Base-by-base conservation (phyloP, 2,329 filamentous ascomycete species). In the Thielaviopsis cerberus region DNA sequence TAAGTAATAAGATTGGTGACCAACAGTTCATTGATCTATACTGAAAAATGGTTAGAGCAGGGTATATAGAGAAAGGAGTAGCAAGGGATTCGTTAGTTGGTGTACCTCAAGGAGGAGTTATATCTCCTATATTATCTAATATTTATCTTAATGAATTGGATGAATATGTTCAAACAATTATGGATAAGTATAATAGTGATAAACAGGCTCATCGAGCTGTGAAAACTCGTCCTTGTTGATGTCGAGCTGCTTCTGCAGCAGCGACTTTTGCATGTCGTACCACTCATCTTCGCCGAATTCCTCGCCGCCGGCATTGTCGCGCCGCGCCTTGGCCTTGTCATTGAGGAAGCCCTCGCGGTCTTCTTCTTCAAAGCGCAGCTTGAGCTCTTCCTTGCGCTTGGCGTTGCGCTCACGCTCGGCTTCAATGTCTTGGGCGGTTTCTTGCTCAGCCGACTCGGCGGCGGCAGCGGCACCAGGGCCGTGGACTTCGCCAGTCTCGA, bases 251-350 rank as follows among this genome's bases (percentile, higher is more conserved):
- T 95, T 96, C 71, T 96, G 87, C 60, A 98, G 83, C 68, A 86
- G 79, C 30, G 92, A 88, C 73, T 98, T 98, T 68, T 98, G 92
- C 26, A 86, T 81, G 67, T 97, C 92, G 68, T 98, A 98, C 94
- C 94, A 98, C 58, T 98, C 88, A 67, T 98, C 92, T 70, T 98
- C 92, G 56, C 90, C 92, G 66, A 94, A 97, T 66, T 94, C 85
- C 57, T 91, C 81, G 5, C 81, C 75, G 2, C 77, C 77, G 34
- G 78, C 83, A 27, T 79, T 81, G 63, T 88, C 85, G 62, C 80
- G 76, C 37, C 85, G 79, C 11, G 85, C 85, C 55, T 83, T 81
- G 26, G 86, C 83, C 67, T 94, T 94, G 70, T 92, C 88, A 66
- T 94, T 94, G 65, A 86, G 82, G 68, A 96, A 90, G 0, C 92